Percentiles rank a stretch among this genome's conserved stretches.
Evolutionary conservation across 2,329 filamentous ascomycete species (phyloP).

Genomic region (Monilinia polystroma): DNA sequence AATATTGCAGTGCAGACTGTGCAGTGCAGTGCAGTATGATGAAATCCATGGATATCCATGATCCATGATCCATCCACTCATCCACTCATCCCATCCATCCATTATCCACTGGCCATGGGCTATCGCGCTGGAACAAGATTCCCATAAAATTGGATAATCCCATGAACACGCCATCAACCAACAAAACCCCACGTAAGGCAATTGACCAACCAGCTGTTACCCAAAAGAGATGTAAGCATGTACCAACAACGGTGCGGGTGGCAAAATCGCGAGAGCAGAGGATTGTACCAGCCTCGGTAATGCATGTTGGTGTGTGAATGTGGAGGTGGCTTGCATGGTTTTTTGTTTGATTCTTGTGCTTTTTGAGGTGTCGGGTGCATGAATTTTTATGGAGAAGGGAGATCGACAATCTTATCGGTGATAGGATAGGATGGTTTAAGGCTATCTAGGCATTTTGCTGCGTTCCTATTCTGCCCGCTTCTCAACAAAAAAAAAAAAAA

Average conservation of each 20-base stretch:
- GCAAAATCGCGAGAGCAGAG: no score
- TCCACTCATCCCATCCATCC: no score
- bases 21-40: no score
- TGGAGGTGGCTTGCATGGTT: conserved; percentile 15
- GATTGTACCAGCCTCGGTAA: neutral
- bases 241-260: no score
- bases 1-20: neutral
- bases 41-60: no score
- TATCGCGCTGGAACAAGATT: neutral
- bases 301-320: neutral
- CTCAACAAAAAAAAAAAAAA: conserved; percentile 5
- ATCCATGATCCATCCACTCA: no score
- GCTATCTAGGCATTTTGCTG: no score
- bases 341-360: neutral
- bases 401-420: no score
- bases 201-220: conserved; percentile 9
- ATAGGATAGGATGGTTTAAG: no score
- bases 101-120: neutral
- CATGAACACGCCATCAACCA: conserved; percentile 5
- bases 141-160: neutral
- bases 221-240: neutral
- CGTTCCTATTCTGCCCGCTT: neutral
- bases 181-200: neutral
- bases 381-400: no score
- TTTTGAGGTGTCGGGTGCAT: no score